Conservation (phyloP, 176 grass and related monocot species). For the sorghum (Sorghum bicolor) region DNA sequence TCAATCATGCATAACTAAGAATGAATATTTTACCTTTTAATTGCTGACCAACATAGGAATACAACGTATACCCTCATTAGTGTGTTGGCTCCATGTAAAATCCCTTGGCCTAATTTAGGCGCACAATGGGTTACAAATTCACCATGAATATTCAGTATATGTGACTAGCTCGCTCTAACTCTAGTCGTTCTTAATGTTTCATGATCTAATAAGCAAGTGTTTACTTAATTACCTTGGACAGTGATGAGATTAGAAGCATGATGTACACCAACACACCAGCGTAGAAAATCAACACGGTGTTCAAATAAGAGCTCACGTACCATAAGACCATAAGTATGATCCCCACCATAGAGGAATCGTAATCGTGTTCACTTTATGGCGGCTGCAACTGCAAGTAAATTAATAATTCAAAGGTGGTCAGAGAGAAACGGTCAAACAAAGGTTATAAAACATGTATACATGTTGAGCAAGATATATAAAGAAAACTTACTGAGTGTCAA, state of each 20-base stretch:
- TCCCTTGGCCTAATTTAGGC: background rate
- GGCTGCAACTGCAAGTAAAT: background rate
- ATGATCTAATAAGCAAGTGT: background rate
- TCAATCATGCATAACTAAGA: background rate
- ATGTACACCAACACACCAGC: background rate
- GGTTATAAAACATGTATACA: background rate
- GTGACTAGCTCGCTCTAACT: background rate
- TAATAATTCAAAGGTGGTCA: background rate
- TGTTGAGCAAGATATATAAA: background rate
- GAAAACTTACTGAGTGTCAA: background rate
- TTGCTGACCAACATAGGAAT: background rate
- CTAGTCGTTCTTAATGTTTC: background rate
- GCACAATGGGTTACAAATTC: background rate
- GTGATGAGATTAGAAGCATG: background rate
- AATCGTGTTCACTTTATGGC: background rate
- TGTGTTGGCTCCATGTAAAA: background rate
- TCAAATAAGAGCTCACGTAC: background rate
- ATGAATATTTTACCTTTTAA: background rate
- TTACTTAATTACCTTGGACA: background rate
- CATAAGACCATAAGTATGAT: background rate
- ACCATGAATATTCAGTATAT: no score
- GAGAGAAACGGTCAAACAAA: background rate
- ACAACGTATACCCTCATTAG: background rate
- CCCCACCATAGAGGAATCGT: background rate
- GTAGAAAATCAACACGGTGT: background rate